A percentile compares a stretch with the other conserved stretches of the same genome.
Conservation (phyloP, 441 rosid species). For the Euphorbia corollata region DNA sequence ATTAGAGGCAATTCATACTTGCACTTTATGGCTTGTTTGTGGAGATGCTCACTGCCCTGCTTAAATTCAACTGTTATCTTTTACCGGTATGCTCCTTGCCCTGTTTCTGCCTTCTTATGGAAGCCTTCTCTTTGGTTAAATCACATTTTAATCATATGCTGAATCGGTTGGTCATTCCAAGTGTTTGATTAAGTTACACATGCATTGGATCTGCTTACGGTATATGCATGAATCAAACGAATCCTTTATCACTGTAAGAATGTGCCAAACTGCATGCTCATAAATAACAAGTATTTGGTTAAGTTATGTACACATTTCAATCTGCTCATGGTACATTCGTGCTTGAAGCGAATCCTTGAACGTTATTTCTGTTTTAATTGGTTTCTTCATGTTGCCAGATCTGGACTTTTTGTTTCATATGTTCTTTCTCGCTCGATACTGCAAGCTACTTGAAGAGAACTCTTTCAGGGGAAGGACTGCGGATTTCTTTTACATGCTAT, state of each 20-base stretch:
- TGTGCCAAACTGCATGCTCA: conserved; percentile 8
- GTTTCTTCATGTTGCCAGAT: conserved; percentile 41
- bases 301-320: background rate
- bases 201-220: background rate
- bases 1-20: background rate
- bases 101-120: background rate
- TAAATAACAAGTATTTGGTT: background rate
- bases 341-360: conserved; percentile 2
- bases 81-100: background rate
- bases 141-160: background rate
- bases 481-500: conserved; percentile 94
- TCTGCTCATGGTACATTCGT: background rate
- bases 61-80: background rate
- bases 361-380: conserved; percentile 10
- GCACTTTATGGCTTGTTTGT: background rate
- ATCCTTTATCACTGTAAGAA: background rate
- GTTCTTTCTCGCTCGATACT: conserved; percentile 98
- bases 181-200: background rate
- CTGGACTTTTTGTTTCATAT: conserved; percentile 96
- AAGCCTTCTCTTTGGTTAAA: background rate
- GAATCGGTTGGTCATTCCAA: conserved; percentile 3
- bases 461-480: conserved; percentile 98
- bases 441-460: conserved; percentile 99
- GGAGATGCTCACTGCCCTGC: background rate
- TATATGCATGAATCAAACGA: conserved; percentile 6